phyloP scores from a whole-genome alignment of 2,329 filamentous ascomycete genomes.

The Lachnellula arida region DNA sequence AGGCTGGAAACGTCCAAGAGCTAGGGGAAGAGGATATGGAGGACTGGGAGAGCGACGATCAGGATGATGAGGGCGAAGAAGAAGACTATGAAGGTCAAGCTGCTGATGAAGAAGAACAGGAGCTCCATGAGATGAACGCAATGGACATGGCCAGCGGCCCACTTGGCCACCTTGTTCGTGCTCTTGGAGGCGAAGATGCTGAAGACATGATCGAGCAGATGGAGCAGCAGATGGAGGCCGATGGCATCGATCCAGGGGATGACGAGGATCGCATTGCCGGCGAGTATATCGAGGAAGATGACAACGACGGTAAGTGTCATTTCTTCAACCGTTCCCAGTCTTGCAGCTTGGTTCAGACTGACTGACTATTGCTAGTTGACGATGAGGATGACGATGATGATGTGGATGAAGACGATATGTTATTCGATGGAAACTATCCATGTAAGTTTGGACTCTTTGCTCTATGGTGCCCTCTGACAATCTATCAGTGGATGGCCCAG shows the following conservation, averaged over 20 bases:
- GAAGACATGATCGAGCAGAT: conserved; percentile 35
- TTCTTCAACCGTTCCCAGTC: not conserved
- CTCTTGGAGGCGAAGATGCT: conserved; percentile 36
- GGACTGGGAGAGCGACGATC: conserved; percentile 59
- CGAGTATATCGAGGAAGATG: conserved; percentile 52
- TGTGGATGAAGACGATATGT: conserved; percentile 62
- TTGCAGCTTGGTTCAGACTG: not conserved
- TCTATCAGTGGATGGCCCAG: conserved; percentile 23
- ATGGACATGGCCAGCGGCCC: conserved; percentile 39
- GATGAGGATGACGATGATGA: conserved; percentile 68
- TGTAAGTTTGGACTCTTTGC: conserved; percentile 38
- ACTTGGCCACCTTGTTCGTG: conserved; percentile 52
- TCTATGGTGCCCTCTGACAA: conserved; percentile 3
- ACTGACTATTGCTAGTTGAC: conserved; percentile 33
- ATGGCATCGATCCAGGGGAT: conserved; percentile 47
- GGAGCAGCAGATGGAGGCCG: conserved; percentile 34
- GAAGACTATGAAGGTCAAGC: conserved; percentile 50
- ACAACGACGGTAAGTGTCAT: conserved; percentile 49
- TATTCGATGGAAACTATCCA: conserved; percentile 56
- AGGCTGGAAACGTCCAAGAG: conserved; percentile 49
- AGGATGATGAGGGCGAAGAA: conserved; percentile 47
- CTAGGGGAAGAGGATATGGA: conserved; percentile 53
- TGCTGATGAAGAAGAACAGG: conserved; percentile 49
- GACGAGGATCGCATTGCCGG: conserved; percentile 38
- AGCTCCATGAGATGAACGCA: conserved; percentile 36